Evolutionary conservation across 2,329 filamentous ascomycete species (phyloP).

Genomic region (Capronia epimyces): DNA sequence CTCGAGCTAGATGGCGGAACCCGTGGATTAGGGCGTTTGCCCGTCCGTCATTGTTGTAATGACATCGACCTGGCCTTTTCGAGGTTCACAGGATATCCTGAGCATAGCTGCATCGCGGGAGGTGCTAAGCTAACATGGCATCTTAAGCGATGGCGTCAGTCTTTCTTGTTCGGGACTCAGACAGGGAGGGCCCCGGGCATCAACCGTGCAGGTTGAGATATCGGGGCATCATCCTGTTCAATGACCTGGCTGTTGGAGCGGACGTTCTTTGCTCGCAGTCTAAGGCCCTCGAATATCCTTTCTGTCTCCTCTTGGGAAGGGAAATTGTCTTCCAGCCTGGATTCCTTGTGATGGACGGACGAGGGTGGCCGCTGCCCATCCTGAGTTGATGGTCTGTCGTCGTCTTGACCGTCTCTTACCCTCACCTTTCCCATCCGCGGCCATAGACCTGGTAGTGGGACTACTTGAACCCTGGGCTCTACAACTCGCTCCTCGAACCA

Average conservation of each 20-base stretch:
- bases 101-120: no score
- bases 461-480: conserved; percentile 60
- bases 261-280: conserved; percentile 14
- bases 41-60: no score
- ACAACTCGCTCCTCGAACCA: conserved; percentile 65
- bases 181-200: conserved; percentile 24
- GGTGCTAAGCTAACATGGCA: no score
- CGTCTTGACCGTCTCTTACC: conserved; percentile 38
- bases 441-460: conserved; percentile 58
- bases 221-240: conserved; percentile 17
- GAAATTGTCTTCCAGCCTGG: conserved; percentile 26
- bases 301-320: conserved; percentile 29
- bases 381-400: conserved; percentile 24
- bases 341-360: conserved; percentile 14
- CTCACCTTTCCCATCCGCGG: conserved; percentile 51
- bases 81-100: no score
- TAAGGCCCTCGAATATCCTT: conserved; percentile 21
- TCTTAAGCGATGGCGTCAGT: background rate
- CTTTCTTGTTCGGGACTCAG: conserved; percentile 1
- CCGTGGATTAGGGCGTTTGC: no score
- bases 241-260: conserved; percentile 25
- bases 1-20: no score
- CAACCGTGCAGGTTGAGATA: conserved; percentile 11
- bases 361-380: conserved; percentile 20
- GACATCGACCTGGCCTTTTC: no score